Base-by-base conservation (phyloP, 2,329 filamentous ascomycete species). In the Knufia petricola region DNA sequence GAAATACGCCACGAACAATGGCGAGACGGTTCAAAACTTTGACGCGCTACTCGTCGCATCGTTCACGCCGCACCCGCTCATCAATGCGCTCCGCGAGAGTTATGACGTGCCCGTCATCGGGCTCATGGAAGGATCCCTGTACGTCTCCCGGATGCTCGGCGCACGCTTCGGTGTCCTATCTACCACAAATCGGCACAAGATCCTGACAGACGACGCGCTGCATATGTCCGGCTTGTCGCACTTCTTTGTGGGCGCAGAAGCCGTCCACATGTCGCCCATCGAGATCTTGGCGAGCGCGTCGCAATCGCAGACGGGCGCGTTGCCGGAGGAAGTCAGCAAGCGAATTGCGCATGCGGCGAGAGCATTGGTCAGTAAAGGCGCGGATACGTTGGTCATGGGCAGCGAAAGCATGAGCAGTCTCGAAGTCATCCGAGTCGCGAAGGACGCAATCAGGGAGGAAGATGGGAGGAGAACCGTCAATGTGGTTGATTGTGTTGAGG, bases 401-500 rank as follows among this genome's bases (percentile, higher is more conserved):
- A 75, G 71, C 55, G 71, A 71, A 13, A 71, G 72, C 0, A 74
- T 76, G 72, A 38, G 46, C 19, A 21, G 24, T 32, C 66, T 66
- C 8, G 69, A 66, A 34, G 60, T 75, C 63, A 69, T 68, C 46
- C 46, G 59, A 20, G 68, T 67, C 3, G 70, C 74, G 36, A 69
- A 74, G 52, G 61, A 69, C 23, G 70, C 66, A 0, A 73, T 76
- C 0, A 65, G 64, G 0, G 61, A 66, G 24, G 67, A 61, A 24
- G 60, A 58, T 40, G 46, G 39, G 20, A 24, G 39, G 15, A 58
- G 63, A 26, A 60, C 57, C 13, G 62, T 67, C 3, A 71, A 72
- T 58, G 70, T 77, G 6, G 63, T 76, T 21, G 74, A 77, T 61
- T 72, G 73, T 0, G 74, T 77, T 1, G 66, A 63, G 65, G 69